Evolutionary conservation across 345 rosid species (phyloP), one percentile per base, ranked within the genome.

Genomic region (Euclidium syriacum): DNA sequence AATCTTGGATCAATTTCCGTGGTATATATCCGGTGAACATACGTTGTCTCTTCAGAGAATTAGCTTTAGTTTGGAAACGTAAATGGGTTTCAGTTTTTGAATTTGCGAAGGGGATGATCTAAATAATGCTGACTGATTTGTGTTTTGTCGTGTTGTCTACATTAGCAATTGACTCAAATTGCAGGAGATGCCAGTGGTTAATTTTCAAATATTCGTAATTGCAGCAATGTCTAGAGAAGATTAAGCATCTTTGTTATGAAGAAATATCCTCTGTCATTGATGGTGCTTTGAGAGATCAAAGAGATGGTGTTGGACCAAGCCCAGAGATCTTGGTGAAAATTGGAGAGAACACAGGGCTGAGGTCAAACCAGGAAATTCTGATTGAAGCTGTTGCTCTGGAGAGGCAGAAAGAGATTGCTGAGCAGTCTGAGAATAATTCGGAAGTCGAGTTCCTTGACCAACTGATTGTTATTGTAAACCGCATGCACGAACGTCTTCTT

Each of bases 321-420:
- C 72, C 89, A 35, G 88, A 90, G 55, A 81, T 78, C 58, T 77
- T 86, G 52, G 76, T 83, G 24, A 82, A 83, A 82, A 80, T 90
- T 51, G 84, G 92, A 0, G 95, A 82, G 68, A 73, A 72, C 75
- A 67, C 88, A 36, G 77, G 87, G 68, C 79, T 95, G 74, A 88
- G 80, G 68, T 90, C 96, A 56, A 90, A 95, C 79, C 91, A 85
- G 62, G 98, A 95, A 64, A 78, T 85, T 76, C 77, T 95, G 17
- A 90, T 90, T 25, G 98, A 95, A 76, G 91, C 91, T 39, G 95
- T 88, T 49, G 92, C 99, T 74, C 83, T 95, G 10, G 99, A 95
- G 73, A 88, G 85, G 73, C 80, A 89, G 79, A 88, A 95, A 79
- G 99, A 90, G 79, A 85, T 75, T 64, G 95, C 95, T 39, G 95